Evolutionary conservation across 805 yeast genomes (phyloP).

Genomic region (Cyberlindnera sargentensis): DNA sequence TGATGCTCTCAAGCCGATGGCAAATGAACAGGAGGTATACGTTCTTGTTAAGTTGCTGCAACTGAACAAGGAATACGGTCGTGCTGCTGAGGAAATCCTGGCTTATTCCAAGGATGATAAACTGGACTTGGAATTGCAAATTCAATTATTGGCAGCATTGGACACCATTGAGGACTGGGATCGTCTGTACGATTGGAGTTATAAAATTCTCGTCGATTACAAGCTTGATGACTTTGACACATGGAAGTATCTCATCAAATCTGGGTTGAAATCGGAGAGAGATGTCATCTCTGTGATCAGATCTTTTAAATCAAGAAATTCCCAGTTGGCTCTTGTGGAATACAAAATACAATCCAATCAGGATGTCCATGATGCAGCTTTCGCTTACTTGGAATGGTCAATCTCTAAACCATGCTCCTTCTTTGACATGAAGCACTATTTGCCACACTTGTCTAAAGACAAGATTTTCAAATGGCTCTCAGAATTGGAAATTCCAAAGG

Average conservation of each 20-base stretch:
- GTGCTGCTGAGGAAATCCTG: constrained; percentile 27
- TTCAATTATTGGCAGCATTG: constrained; percentile 45
- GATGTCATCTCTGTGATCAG: constrained; percentile 30
- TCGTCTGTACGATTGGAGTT: constrained; percentile 33
- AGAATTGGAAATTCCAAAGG: constrained; percentile 16
- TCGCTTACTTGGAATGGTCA: constrained; percentile 33
- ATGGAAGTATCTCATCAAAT: constrained; percentile 51
- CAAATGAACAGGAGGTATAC: constrained; percentile 58
- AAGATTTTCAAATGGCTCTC: constrained; percentile 18
- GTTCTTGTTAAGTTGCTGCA: constrained; percentile 48
- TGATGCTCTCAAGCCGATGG: constrained; percentile 43
- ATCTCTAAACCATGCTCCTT: constrained; percentile 60
- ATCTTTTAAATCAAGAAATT: constrained; percentile 42
- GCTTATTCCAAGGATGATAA: constrained; percentile 27
- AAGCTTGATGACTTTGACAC: constrained; percentile 70
- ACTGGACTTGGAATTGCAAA: constrained; percentile 56
- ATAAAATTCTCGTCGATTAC: constrained; percentile 35
- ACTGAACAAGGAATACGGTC: constrained; percentile 19
- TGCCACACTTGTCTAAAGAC: constrained; percentile 6
- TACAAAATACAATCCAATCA: constrained; percentile 23
- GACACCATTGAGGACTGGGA: constrained; percentile 36
- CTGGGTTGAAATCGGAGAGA: constrained; percentile 33
- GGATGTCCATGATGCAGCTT: constrained; percentile 23
- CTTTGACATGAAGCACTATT: constrained; percentile 44
- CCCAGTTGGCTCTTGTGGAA: constrained; percentile 47